Evolutionary conservation across 75 land plant species (phyloP).

Genomic region (Picea sitchensis): DNA sequence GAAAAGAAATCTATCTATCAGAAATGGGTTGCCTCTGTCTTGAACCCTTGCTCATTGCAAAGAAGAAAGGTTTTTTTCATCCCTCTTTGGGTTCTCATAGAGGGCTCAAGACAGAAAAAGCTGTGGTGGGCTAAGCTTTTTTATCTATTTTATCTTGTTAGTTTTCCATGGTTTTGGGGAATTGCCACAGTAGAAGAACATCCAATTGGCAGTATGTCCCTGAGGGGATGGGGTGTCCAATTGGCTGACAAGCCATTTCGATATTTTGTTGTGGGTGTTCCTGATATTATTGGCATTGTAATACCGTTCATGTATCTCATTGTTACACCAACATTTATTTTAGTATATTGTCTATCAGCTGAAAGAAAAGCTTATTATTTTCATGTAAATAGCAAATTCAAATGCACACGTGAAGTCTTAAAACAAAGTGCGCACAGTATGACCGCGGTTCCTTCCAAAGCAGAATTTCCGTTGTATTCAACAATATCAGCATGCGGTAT

Average conservation of each 20-base stretch:
- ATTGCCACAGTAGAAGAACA: slow-evolving; percentile 37
- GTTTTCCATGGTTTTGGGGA: slow-evolving; percentile 64
- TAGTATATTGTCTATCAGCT: slow-evolving; percentile 28
- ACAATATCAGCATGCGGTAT: neutral
- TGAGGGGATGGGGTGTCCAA: slow-evolving; percentile 43
- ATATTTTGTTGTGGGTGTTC: slow-evolving; percentile 24
- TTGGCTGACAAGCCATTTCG: neutral
- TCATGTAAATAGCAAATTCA: slow-evolving; percentile 9
- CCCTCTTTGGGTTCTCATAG: slow-evolving; percentile 13
- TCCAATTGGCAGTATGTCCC: slow-evolving; percentile 25
- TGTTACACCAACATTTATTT: slow-evolving; percentile 32
- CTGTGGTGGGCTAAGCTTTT: slow-evolving; percentile 19
- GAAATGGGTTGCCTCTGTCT: slow-evolving; percentile 21
- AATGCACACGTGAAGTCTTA: slow-evolving; percentile 2
- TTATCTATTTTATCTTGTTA: slow-evolving; percentile 24
- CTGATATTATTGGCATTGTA: slow-evolving; percentile 46
- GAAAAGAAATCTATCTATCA: slow-evolving; percentile 17
- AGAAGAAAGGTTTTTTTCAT: slow-evolving; percentile 3
- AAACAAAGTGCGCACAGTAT: neutral
- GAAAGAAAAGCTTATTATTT: slow-evolving; percentile 37
- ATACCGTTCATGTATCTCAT: slow-evolving; percentile 39
- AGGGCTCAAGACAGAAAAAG: slow-evolving; percentile 15
- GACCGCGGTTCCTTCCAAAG: neutral
- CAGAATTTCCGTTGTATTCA: neutral
- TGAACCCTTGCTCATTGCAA: neutral